A percentile compares a stretch with the other conserved stretches of the same genome.
Evolutionary conservation across 2,329 filamentous ascomycete species (phyloP).

Genomic region (Fusarium nematophilum): DNA sequence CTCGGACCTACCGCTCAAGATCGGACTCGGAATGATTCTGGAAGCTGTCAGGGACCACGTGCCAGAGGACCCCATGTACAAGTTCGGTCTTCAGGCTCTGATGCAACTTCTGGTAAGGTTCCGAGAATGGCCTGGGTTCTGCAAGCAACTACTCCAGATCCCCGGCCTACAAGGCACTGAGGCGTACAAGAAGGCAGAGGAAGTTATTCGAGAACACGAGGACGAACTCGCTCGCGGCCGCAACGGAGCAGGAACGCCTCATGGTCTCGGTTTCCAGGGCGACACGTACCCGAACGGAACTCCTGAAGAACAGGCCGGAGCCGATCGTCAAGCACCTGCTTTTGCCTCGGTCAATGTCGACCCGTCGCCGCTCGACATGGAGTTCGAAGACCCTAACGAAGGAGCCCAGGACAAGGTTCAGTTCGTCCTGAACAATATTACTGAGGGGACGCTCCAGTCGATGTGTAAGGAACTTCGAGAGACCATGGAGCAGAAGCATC

Average conservation of each 20-base stretch:
- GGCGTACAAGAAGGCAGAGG: constrained; percentile 83
- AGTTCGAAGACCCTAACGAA: constrained; percentile 85
- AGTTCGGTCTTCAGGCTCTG: constrained; percentile 94
- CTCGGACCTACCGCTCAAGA: constrained; percentile 88
- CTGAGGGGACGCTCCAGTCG: constrained; percentile 84
- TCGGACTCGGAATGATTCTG: constrained; percentile 97
- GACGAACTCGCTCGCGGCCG: constrained; percentile 68
- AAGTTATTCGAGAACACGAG: constrained; percentile 77
- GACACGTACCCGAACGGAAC: constrained; percentile 77
- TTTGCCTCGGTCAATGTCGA: constrained; percentile 86
- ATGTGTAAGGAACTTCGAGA: constrained; percentile 87
- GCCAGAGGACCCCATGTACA: constrained; percentile 92
- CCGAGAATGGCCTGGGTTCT: constrained; percentile 95
- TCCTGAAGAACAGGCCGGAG: constrained; percentile 68
- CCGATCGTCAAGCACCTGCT: constrained; percentile 73
- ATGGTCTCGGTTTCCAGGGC: constrained; percentile 51
- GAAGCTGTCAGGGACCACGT: constrained; percentile 90
- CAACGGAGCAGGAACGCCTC: constrained; percentile 60
- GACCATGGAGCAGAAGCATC: constrained; percentile 81
- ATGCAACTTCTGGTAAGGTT: constrained; percentile 88
- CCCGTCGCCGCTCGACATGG: constrained; percentile 68
- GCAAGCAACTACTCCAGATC: constrained; percentile 84
- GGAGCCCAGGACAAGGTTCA: constrained; percentile 92
- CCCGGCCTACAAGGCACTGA: constrained; percentile 86
- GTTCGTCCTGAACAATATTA: constrained; percentile 97